Base-by-base conservation (phyloP, 2,329 filamentous ascomycete genomes). In the Dothistroma septosporum region DNA sequence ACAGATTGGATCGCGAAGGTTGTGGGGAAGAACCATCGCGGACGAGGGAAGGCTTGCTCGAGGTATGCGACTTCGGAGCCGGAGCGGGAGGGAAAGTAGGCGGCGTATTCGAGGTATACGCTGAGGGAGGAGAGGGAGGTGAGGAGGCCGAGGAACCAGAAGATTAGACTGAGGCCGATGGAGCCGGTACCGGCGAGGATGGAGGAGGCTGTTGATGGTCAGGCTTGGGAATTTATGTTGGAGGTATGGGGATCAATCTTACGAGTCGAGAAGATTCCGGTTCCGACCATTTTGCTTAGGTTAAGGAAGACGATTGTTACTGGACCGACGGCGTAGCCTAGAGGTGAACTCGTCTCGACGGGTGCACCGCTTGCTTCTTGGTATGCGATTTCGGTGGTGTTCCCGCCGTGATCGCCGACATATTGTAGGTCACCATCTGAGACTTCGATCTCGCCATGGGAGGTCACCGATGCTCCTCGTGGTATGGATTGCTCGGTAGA, bases 11-110 rank as follows among this genome's bases (percentile, higher is more conserved):
- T 81, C 0, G 87, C 87, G 69, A 87, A 89, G 0, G 84, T 78
- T 0, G 84, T 83, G 0, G 86, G 85, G 53, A 89, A 84, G 61
- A 89, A 80, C 68, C 85, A 87, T 58, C 79, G 82, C 0, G 87
- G 87, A 0, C 84, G 79, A 0, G 86, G 86, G 63, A 82, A 90
- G 0, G 85, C 83, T 68, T 89, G 87, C 65, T 89, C 87, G 0
- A 89, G 78, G 65, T 88, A 89, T 0, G 87, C 86, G 0, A 87
- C 86, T 66, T 89, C 85, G 0, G 82, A 81, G 0, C 86, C 87
- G 1, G 83, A 87, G 8, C 87, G 82, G 68, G 83, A 88, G 0
- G 86, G 86, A 61, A 89, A 89, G 63, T 85, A 88, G 0, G 83
- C 79, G 0, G 85, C 81, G 14, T 83, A 82, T 67, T 89, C 87